These are phyloP conservation scores for Chaetomium tenue DNA, from an alignment of 495 filamentous ascomycete species.

Conservation along the genomic window DNA sequence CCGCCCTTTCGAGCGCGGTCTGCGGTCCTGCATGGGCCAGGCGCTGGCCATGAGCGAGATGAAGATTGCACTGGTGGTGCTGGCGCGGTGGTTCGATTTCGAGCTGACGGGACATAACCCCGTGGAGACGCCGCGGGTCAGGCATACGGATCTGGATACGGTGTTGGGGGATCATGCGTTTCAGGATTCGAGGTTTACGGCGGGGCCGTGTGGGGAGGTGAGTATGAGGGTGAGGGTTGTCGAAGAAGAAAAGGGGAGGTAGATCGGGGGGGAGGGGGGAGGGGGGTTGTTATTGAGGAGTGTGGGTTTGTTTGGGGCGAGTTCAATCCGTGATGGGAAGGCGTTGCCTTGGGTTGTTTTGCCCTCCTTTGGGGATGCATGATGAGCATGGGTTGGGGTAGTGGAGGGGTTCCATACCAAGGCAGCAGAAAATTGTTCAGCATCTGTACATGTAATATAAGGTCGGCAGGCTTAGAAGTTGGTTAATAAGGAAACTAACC, in stretches of 20 bases:
- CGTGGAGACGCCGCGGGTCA: conserved; percentile 26
- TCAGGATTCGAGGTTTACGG: conserved; percentile 5
- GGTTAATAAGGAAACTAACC: too few relatives aligned
- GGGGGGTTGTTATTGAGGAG: too few relatives aligned
- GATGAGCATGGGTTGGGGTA: too few relatives aligned
- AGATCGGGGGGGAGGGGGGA: too few relatives aligned
- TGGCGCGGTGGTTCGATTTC: conserved; percentile 43
- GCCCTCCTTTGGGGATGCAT: too few relatives aligned
- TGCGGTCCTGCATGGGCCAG: conserved; percentile 50
- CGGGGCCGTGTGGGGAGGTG: conserved; percentile 7
- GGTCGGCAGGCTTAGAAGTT: too few relatives aligned
- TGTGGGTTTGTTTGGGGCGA: too few relatives aligned
- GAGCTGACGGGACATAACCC: conserved; percentile 16
- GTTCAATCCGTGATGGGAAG: too few relatives aligned
- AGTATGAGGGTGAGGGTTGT: conserved; percentile 2
- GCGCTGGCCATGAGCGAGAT: conserved; percentile 45
- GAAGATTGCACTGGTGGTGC: conserved; percentile 43
- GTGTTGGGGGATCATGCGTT: conserved; percentile 15
- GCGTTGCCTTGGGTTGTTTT: too few relatives aligned
- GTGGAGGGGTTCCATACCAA: too few relatives aligned
- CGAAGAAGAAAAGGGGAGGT: neutral
- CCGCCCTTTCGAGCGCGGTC: conserved; percentile 48
- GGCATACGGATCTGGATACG: conserved; percentile 16
- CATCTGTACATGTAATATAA: too few relatives aligned
- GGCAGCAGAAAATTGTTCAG: too few relatives aligned